phyloP scores from a whole-genome alignment of 768 basidiomycete genomes.

The Myochromella boudieri region DNA sequence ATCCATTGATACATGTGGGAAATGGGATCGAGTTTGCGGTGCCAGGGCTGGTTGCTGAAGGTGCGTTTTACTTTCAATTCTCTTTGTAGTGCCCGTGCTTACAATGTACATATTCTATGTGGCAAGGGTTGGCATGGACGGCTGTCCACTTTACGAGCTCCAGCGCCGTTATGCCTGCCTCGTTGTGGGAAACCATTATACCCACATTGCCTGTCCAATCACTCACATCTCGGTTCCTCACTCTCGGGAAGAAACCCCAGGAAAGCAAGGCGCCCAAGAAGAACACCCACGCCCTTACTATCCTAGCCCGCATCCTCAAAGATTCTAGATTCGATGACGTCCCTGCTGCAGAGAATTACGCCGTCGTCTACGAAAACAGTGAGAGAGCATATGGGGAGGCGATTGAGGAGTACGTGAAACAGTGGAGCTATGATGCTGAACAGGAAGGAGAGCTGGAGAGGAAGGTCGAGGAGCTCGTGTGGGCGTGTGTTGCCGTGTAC shows the following conservation, averaged over 20 bases:
- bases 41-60: slow-evolving; percentile 62
- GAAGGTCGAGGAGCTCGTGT: slow-evolving; percentile 65
- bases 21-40: slow-evolving; percentile 62
- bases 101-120: background rate
- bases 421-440: slow-evolving; percentile 42
- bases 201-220: background rate
- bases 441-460: slow-evolving; percentile 37
- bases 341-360: slow-evolving; percentile 12
- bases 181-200: slow-evolving; percentile 18
- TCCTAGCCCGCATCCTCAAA: slow-evolving; percentile 53
- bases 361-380: slow-evolving; percentile 30
- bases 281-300: slow-evolving; percentile 45
- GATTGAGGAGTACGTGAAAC: slow-evolving; percentile 38
- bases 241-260: background rate
- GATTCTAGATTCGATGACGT: slow-evolving; percentile 39
- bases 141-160: slow-evolving; percentile 44
- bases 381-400: slow-evolving; percentile 36
- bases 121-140: slow-evolving; percentile 54
- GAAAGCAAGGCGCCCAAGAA: background rate
- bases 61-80: slow-evolving; percentile 28
- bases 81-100: background rate
- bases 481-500: slow-evolving; percentile 53
- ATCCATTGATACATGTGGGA: slow-evolving; percentile 65
- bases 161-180: slow-evolving; percentile 29
- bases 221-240: slow-evolving; percentile 9